These are phyloP conservation scores for Suhomyces yuchorum DNA, from an alignment of 1,139 yeast genomes.

Conservation along the genomic window DNA sequence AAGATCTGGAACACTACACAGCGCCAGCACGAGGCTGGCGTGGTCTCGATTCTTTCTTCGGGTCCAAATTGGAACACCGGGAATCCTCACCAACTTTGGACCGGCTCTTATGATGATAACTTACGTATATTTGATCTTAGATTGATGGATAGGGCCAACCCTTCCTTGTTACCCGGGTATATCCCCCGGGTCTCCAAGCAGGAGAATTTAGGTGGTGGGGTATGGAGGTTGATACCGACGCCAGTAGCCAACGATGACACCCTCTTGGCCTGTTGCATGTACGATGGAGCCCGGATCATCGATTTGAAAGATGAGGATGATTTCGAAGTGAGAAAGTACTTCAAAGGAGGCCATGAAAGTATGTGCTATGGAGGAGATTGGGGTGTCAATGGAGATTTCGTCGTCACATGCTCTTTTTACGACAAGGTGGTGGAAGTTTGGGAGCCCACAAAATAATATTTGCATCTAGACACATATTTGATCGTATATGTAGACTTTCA, in stretches of 20 bases:
- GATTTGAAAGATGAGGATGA: conserved; percentile 29
- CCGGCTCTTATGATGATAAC: conserved; percentile 91
- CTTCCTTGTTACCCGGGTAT: conserved; percentile 46
- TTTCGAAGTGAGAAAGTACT: conserved; percentile 49
- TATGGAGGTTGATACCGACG: conserved; percentile 82
- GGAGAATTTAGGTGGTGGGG: conserved; percentile 83
- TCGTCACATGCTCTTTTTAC: conserved; percentile 88
- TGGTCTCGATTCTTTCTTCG: conserved; percentile 69
- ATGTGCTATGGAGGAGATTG: conserved; percentile 98
- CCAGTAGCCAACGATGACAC: conserved; percentile 44
- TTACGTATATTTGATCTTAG: conserved; percentile 72
- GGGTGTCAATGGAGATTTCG: conserved; percentile 49
- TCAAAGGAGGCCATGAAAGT: conserved; percentile 77
- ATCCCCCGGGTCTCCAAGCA: conserved; percentile 48
- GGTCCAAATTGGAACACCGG: conserved; percentile 40
- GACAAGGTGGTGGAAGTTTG: conserved; percentile 80
- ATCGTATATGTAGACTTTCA: neutral
- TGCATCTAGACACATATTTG: neutral
- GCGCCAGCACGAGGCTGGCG: conserved; percentile 81
- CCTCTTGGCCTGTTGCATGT: conserved; percentile 87
- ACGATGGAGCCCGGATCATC: conserved; percentile 83
- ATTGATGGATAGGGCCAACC: conserved; percentile 42
- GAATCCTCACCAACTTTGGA: conserved; percentile 64
- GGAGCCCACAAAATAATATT: conserved; percentile 26
- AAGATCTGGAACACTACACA: conserved; percentile 56